These are phyloP conservation scores for Bombardia bombarda DNA, from an alignment of 495 filamentous ascomycete species.

Conservation along the genomic window DNA sequence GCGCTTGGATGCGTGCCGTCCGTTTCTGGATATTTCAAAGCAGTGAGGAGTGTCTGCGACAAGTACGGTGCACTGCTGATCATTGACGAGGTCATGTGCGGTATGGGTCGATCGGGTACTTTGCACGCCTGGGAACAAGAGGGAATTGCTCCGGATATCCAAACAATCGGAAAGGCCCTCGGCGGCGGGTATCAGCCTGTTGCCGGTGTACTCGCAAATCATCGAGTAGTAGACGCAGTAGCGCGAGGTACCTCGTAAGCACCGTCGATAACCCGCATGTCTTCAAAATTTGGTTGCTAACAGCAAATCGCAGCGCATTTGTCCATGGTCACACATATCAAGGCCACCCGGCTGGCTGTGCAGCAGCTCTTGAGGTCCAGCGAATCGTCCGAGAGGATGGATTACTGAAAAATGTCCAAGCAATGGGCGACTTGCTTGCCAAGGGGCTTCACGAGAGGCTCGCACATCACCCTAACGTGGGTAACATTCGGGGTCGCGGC, in stretches of 20 bases:
- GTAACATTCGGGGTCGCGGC: slow-evolving; percentile 56
- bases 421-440: slow-evolving; percentile 44
- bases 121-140: slow-evolving; percentile 54
- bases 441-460: slow-evolving; percentile 36
- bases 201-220: slow-evolving; percentile 49
- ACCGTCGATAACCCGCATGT: background rate
- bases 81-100: slow-evolving; percentile 72
- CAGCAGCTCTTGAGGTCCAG: slow-evolving; percentile 54
- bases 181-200: slow-evolving; percentile 49
- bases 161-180: slow-evolving; percentile 57
- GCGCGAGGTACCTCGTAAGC: slow-evolving; percentile 47
- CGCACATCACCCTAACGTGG: slow-evolving; percentile 46
- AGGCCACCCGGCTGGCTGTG: slow-evolving; percentile 51
- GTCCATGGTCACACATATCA: slow-evolving; percentile 58
- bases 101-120: slow-evolving; percentile 56
- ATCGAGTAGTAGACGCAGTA: slow-evolving; percentile 46
- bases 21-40: slow-evolving; percentile 54
- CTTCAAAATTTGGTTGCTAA: slow-evolving; percentile 12
- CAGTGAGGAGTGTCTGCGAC: slow-evolving; percentile 54
- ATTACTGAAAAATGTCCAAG: slow-evolving; percentile 44
- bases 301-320: slow-evolving; percentile 26
- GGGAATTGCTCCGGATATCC: slow-evolving; percentile 52
- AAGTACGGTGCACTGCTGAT: slow-evolving; percentile 61
- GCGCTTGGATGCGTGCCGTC: slow-evolving; percentile 56
- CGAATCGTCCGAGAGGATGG: slow-evolving; percentile 47